Conservation (phyloP, 306 rosid species). For the Vigna nakashimae region DNA sequence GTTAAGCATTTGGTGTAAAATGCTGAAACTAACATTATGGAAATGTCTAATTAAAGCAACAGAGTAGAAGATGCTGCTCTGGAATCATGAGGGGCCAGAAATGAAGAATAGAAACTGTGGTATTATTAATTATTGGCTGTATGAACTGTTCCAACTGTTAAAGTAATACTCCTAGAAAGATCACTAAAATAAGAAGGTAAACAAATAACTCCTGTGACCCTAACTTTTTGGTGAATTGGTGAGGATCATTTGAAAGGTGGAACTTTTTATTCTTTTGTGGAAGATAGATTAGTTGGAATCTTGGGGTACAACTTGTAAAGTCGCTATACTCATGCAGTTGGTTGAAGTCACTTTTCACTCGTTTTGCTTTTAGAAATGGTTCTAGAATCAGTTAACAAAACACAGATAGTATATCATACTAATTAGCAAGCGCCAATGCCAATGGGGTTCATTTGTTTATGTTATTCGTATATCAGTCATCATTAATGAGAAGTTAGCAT, state of each 20-base stretch:
- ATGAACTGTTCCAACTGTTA: slow-evolving; percentile 37
- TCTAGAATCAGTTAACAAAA: slow-evolving; percentile 12
- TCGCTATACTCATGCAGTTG: slow-evolving; percentile 20
- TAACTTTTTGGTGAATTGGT: not conserved
- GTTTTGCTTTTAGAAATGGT: slow-evolving; percentile 31
- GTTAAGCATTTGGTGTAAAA: not conserved
- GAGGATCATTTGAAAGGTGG: slow-evolving; percentile 31
- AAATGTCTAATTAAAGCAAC: slow-evolving; percentile 26
- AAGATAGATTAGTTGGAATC: slow-evolving; percentile 31
- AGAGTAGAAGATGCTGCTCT: not conserved
- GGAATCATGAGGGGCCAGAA: not conserved
- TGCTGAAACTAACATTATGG: not conserved
- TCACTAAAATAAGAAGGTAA: slow-evolving; percentile 27
- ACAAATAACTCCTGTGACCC: slow-evolving; percentile 23
- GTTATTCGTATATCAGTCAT: not conserved
- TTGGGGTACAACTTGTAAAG: slow-evolving; percentile 9
- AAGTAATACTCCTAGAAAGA: slow-evolving; percentile 32
- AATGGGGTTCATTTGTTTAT: not conserved
- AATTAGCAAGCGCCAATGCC: not conserved
- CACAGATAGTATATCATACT: not conserved
- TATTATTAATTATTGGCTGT: slow-evolving; percentile 26
- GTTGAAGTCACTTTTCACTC: slow-evolving; percentile 34
- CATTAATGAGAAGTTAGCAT: slow-evolving; percentile 6
- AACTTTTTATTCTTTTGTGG: slow-evolving; percentile 10
- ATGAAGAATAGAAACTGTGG: slow-evolving; percentile 19